Evolutionary conservation across 139 green algal species (phyloP).

Genomic region (Picochlorum sp.): DNA sequence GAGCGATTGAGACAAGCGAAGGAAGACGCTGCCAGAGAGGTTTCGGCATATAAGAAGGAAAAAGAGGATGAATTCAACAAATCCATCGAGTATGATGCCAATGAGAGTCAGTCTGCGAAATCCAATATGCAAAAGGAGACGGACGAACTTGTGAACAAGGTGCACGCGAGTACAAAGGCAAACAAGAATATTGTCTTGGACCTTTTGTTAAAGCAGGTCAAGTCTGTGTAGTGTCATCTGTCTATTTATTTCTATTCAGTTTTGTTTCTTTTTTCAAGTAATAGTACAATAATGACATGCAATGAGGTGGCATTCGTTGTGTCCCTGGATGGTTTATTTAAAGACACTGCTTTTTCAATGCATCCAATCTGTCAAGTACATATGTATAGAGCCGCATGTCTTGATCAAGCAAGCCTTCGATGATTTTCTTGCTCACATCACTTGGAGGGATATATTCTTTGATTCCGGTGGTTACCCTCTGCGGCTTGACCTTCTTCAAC

Average conservation of each 20-base stretch:
- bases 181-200: no score
- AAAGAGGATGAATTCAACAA: constrained; percentile 69
- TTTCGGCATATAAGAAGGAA: constrained; percentile 61
- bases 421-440: not conserved
- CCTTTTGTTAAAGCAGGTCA: no score
- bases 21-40: constrained; percentile 72
- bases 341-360: not conserved
- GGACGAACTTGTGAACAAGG: no score
- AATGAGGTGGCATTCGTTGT: no score
- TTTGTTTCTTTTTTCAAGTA: no score
- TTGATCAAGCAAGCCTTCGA: not conserved
- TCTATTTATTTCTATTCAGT: no score
- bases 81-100: constrained; percentile 43
- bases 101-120: constrained; percentile 4
- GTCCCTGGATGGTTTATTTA: not conserved
- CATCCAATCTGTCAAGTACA: not conserved
- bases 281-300: no score
- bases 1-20: constrained; percentile 75
- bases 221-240: no score
- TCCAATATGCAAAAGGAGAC: no score
- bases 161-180: no score
- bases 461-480: not conserved
- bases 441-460: constrained; percentile 4
- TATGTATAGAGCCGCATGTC: constrained; percentile 11
- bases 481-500: not conserved